Conservation (phyloP, 768 basidiomycete species). For the Panaeolus cyanescens region DNA sequence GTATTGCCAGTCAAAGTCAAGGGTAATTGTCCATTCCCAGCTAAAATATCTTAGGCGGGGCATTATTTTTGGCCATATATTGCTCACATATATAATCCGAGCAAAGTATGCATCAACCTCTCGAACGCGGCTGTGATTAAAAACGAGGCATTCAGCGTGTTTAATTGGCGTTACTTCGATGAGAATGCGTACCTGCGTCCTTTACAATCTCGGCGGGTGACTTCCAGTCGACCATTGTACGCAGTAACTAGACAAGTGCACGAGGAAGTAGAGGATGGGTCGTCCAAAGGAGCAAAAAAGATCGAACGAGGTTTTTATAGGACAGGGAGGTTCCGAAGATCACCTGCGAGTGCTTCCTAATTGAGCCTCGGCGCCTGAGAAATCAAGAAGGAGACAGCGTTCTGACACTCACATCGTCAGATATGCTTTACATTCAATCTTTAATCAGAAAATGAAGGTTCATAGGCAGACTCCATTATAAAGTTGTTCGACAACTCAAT, state of each 20-base stretch:
- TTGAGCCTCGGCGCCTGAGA: neutral
- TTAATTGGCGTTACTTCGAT: neutral
- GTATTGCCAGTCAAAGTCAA: constrained; percentile 67
- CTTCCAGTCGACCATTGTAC: constrained; percentile 60
- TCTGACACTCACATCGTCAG: neutral
- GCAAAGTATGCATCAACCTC: constrained; percentile 60
- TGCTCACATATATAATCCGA: constrained; percentile 62
- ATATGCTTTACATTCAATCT: neutral
- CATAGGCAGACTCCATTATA: neutral
- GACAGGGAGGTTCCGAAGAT: constrained; percentile 2
- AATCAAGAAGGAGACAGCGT: neutral
- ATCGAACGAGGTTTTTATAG: constrained; percentile 23
- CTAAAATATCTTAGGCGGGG: constrained; percentile 31
- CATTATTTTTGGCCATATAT: constrained; percentile 1
- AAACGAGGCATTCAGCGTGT: neutral
- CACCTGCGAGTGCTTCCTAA: neutral
- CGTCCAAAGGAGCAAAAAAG: constrained; percentile 12
- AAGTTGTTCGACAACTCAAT: neutral
- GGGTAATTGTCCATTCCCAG: constrained; percentile 68
- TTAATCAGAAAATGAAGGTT: neutral
- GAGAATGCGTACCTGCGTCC: constrained; percentile 43
- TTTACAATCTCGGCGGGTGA: constrained; percentile 46
- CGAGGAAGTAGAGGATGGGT: constrained; percentile 12
- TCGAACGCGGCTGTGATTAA: constrained; percentile 41
- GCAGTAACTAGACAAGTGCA: neutral